Base-by-base conservation (phyloP, 108 stramenopile genomes). In the Skeletonema grethae region DNA sequence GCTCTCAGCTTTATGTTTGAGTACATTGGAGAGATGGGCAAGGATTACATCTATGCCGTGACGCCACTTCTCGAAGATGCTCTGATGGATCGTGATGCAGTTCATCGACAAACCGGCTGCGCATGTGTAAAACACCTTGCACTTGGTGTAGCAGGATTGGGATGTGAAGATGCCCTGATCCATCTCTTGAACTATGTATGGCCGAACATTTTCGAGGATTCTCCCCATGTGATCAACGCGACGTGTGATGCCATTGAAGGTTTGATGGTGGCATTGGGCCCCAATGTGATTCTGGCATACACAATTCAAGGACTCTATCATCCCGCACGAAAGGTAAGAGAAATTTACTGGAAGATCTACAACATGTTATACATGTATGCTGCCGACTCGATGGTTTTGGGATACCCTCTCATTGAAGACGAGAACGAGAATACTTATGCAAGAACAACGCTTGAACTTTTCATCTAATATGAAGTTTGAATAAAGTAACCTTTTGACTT, bases 1-100 rank as follows among this genome's bases (percentile, higher is more conserved):
- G 97, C 98, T 10, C 73, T 99, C 41, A 96, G 95, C 65, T 99
- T 99, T 82, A 97, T 99, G 97, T 99, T 99, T 76, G 96, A 99
- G 85, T 99, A 99, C 86, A 99, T 99, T 75, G 99, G 99, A 34
- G 96, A 96, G 63, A 97, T 98, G 97, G 97, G 93, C 12, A 99
- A 98, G 90, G 99, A 99, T 82, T 99, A 99, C 82, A 96, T 99
- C 71, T 99, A 98, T 77, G 97, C 97, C 30, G 97, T 98, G 7
- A 88, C 93, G 0, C 97, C 99, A 7, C 84, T 99, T 31, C 82
- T 99, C 22, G 97, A 98, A 75, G 98, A 99, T 85, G 98, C 99
- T 22, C 91, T 99, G n/a, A 98, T 95, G 95, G 97, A 98, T 70
- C 92, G 98, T 13, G 99, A 99, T 74, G 83, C 97, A 56, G 98